Evolutionary conservation across 192 early-diverging fungal species (phyloP), one percentile per base, ranked within the genome.

Genomic region (Spizellomyces punctatus): DNA sequence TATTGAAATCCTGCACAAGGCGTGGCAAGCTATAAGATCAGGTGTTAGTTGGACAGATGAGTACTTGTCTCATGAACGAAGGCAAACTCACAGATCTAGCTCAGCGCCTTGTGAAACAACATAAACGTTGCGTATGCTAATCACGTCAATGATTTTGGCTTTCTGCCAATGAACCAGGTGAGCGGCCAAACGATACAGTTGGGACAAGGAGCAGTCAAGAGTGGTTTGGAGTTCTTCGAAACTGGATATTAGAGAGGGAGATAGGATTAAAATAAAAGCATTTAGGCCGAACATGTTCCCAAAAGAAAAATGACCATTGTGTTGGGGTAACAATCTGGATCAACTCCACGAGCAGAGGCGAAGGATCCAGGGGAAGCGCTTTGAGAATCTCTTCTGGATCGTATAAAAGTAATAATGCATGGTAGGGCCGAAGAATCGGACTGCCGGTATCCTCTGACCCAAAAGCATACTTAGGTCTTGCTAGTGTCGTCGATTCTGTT

Each of bases 131-230:
- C 85, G 75, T 22, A 85, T 79, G 67, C 82, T 83, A 52, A 97
- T 90, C 7, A 90, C 88, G 78, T 95, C 87, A 54, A 98, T 92
- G 43, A 98, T 81, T 73, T 93, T 93, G 10, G 95, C 95, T 67
- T 94, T 92, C 63, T 86, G 79, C 96, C 96, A 98, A 75, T 92
- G 95, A 41, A 96, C 91, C 43, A 98, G 78, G 77, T 98, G 96
- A 0, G 95, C 90, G 6, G 91, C 95, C 21, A 95, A 69, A 14
- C 92, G 84, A 75, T 93, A 97, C 3, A 98, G 86, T 70, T 96
- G 96, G 0, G 95, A 91, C 58, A 95, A 83, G n/a, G 96, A 96
- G 77, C 95, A 97, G 77, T 94, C 94, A 22, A 97, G 71, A 42
- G 89, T 79, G 14, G 90, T 77, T 76, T 94, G 91, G 22, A 98